Base-by-base conservation (phyloP, 2,329 filamentous ascomycete genomes). In the Ophioceras dolichostomum region DNA sequence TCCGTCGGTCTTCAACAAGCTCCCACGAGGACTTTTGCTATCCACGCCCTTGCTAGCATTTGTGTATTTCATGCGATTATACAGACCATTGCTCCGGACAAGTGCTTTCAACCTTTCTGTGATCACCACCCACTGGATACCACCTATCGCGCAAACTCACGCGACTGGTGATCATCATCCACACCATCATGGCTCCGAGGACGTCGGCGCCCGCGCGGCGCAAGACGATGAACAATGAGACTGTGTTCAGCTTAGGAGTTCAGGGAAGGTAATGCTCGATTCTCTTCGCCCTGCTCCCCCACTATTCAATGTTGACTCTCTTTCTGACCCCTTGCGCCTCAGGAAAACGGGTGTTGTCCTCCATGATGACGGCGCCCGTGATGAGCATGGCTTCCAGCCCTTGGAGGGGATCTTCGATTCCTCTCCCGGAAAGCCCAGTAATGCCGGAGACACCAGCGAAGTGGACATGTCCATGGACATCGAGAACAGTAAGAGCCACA, bases 301-400 rank as follows among this genome's bases (percentile, higher is more conserved):
- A n/a, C n/a, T n/a, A n/a, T n/a, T n/a, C n/a, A n/a, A n/a, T n/a
- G n/a, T n/a, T n/a, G n/a, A n/a, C n/a, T n/a, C n/a, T n/a, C n/a
- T n/a, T n/a, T n/a, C n/a, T n/a, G n/a, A n/a, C n/a, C n/a, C n/a
- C n/a, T n/a, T n/a, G n/a, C n/a, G n/a, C n/a, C n/a, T 35, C 47
- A 95, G 89, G 48, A 93, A 94, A 70, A 98, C 91, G 1, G 91
- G 91, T 32, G 73, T 94, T 19, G 82, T 77, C 1, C 60, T 96
- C 22, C 75, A 77, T 50, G 85, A 94, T 51, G 76, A 68, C 39
- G 85, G 85, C 37, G 67, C 79, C 42, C 82, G 86, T 61, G 89
- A 96, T 60, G 87, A 93, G 56, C 69, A 94, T 68, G 91, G 89
- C 57, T 78, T 98, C 65, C 86, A 95, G 55, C 81, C 84, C 26